Evolutionary conservation across 495 filamentous ascomycete genomes (phyloP).

Genomic region (Parathielavia hyrcaniae): DNA sequence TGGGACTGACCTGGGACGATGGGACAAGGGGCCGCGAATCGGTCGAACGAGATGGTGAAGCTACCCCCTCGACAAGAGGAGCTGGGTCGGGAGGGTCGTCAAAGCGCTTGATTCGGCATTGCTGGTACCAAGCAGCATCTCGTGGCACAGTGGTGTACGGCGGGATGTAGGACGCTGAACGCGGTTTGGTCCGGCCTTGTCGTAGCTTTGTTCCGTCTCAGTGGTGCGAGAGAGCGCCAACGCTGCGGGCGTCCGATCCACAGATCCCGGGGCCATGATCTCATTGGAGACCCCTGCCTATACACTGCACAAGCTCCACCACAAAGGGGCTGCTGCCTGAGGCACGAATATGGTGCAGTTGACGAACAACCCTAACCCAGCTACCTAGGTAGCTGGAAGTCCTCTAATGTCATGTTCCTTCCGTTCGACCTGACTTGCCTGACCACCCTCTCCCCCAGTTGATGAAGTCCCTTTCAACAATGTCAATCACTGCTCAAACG

Average conservation of each 20-base stretch:
- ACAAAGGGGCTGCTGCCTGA: not conserved
- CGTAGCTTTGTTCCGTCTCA: conserved; percentile 1
- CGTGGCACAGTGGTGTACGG: conserved; percentile 14
- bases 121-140: conserved; percentile 25
- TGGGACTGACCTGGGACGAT: too few relatives aligned
- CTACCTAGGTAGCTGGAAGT: too few relatives aligned
- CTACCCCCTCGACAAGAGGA: not conserved
- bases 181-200: not conserved
- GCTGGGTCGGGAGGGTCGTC: conserved; percentile 15
- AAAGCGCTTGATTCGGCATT: conserved; percentile 24
- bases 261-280: conserved; percentile 2
- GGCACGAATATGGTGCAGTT: not conserved
- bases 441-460: too few relatives aligned
- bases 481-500: too few relatives aligned
- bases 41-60: too few relatives aligned
- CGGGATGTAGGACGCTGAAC: conserved; percentile 4
- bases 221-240: not conserved
- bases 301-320: too few relatives aligned
- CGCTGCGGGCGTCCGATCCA: not conserved
- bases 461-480: too few relatives aligned
- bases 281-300: not conserved
- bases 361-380: not conserved
- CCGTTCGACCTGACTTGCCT: too few relatives aligned
- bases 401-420: too few relatives aligned
- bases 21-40: not conserved